These are phyloP conservation scores for Microsporum audouinii DNA, from an alignment of 2,329 filamentous ascomycete species.

Conservation along the genomic window DNA sequence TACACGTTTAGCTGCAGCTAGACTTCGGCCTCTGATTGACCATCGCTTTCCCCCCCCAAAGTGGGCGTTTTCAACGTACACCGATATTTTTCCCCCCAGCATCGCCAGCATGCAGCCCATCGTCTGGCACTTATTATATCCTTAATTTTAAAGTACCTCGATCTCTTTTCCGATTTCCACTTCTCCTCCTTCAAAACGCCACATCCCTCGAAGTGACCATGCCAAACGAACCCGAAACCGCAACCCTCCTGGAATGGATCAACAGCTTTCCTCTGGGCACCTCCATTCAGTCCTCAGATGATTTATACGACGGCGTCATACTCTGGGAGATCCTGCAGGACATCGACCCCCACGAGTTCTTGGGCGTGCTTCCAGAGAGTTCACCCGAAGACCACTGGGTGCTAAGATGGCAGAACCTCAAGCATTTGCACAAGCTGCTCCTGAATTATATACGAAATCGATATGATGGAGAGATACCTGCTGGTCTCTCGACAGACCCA, in stretches of 20 bases:
- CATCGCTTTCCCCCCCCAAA: not conserved
- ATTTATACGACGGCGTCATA: conserved; percentile 36
- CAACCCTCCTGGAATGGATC: conserved; percentile 39
- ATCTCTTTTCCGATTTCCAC: conserved; percentile 1
- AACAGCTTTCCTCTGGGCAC: conserved; percentile 36
- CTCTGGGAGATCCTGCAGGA: conserved; percentile 40
- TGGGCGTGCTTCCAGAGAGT: conserved; percentile 37
- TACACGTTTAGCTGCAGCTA: conserved; percentile 4
- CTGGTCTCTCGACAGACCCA: conserved; percentile 33
- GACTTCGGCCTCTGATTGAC: conserved; percentile 1
- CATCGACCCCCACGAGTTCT: conserved; percentile 38
- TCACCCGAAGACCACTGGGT: conserved; percentile 37
- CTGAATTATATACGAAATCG: conserved; percentile 36
- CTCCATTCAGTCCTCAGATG: conserved; percentile 30
- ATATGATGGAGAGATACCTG: conserved; percentile 33
- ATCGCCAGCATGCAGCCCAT: conserved; percentile 6
- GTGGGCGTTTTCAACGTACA: conserved; percentile 6
- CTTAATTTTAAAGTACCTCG: not conserved
- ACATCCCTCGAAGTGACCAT: conserved; percentile 23
- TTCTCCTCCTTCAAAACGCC: not conserved
- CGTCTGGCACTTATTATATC: not conserved
- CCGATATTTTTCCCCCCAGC: conserved; percentile 6
- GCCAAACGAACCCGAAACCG: conserved; percentile 36
- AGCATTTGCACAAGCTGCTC: conserved; percentile 38
- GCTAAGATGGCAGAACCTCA: conserved; percentile 39